Percentiles rank a stretch among this genome's conserved stretches.
Evolutionary conservation across 805 yeast genomes (phyloP).

Genomic region (Ogataea corticis): DNA sequence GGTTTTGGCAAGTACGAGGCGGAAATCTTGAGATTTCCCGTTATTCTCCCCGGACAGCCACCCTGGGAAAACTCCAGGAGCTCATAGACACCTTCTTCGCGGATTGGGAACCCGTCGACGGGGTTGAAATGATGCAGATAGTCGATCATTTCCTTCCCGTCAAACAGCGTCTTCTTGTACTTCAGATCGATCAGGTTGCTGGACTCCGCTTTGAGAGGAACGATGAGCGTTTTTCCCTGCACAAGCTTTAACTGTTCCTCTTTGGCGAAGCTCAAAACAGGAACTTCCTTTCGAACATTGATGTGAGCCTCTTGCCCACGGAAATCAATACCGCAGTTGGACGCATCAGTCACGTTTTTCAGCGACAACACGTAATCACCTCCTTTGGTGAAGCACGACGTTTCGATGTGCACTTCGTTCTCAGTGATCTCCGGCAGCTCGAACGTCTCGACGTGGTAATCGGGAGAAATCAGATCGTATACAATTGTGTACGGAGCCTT

Average conservation of each 20-base stretch:
- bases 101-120: constrained; percentile 32
- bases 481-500: constrained; percentile 72
- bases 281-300: constrained; percentile 69
- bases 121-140: constrained; percentile 22
- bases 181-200: constrained; percentile 34
- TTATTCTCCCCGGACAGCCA: constrained; percentile 46
- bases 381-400: constrained; percentile 60
- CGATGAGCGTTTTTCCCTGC: constrained; percentile 56
- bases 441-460: constrained; percentile 44
- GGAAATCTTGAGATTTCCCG: constrained; percentile 19
- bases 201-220: constrained; percentile 52
- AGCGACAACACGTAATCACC: constrained; percentile 72
- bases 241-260: constrained; percentile 42
- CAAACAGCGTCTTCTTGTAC: constrained; percentile 32
- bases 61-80: constrained; percentile 41
- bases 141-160: constrained; percentile 15
- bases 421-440: constrained; percentile 41
- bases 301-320: constrained; percentile 63
- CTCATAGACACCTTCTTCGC: constrained; percentile 44
- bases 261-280: constrained; percentile 43
- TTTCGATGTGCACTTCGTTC: constrained; percentile 42
- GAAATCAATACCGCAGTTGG: constrained; percentile 74
- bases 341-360: constrained; percentile 68
- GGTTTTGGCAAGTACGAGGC: constrained; percentile 36
- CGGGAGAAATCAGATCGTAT: constrained; percentile 66